A percentile compares a stretch with the other conserved stretches of the same genome.
phyloP scores from a whole-genome alignment of 768 basidiomycete species.

The Suillus tomentosus region DNA sequence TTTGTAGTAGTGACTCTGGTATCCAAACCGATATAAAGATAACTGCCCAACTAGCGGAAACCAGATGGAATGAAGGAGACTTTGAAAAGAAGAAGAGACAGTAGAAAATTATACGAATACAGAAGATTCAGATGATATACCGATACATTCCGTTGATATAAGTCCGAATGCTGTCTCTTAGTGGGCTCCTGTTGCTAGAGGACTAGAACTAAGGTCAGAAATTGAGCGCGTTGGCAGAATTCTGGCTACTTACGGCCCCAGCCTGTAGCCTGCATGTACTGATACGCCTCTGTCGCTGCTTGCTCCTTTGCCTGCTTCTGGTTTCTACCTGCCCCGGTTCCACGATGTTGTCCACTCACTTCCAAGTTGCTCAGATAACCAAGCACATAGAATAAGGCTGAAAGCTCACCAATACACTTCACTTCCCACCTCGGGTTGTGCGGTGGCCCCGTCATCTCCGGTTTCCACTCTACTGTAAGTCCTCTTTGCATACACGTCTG shows the following conservation, averaged over 20 bases:
- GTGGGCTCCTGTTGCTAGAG: background rate
- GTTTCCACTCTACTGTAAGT: constrained; percentile 46
- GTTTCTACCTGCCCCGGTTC: constrained; percentile 53
- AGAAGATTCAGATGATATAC: constrained; percentile 1
- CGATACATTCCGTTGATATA: constrained; percentile 5
- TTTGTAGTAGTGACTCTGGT: background rate
- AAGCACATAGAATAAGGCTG: background rate
- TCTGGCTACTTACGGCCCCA: constrained; percentile 42
- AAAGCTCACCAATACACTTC: constrained; percentile 48
- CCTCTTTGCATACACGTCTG: constrained; percentile 54
- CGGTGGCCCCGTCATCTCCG: constrained; percentile 48
- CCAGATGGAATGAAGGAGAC: background rate
- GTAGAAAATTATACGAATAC: background rate
- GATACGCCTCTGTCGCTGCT: constrained; percentile 61
- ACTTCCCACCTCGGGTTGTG: constrained; percentile 63
- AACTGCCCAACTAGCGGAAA: background rate
- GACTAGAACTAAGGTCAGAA: constrained; percentile 3
- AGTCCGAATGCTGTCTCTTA: background rate
- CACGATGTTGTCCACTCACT: constrained; percentile 57
- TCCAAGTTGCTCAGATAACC: constrained; percentile 7
- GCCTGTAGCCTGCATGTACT: constrained; percentile 39
- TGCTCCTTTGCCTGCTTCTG: constrained; percentile 71
- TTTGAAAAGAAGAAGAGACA: background rate
- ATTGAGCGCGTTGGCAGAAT: background rate
- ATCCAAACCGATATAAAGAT: background rate